Percentiles rank a stretch among this genome's conserved stretches.
phyloP scores from a whole-genome alignment of 176 grass and related monocot genomes.

The Carex scoparia region DNA sequence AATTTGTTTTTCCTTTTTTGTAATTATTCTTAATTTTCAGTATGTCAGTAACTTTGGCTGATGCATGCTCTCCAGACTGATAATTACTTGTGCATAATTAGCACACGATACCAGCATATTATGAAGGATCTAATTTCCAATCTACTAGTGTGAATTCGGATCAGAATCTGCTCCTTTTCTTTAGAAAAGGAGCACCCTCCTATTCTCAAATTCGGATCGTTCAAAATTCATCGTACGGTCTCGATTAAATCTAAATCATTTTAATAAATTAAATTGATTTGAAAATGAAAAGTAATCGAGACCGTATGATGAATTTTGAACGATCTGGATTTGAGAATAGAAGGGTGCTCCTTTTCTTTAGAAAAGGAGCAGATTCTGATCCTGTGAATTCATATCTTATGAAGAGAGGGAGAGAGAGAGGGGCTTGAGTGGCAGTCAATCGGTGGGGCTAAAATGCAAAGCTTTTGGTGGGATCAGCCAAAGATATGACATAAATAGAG shows the following conservation, averaged over 20 bases:
- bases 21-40: background rate
- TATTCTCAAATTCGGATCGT: too few relatives aligned
- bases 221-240: too few relatives aligned
- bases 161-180: too few relatives aligned
- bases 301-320: too few relatives aligned
- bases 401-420: background rate
- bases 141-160: background rate
- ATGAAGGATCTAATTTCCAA: background rate
- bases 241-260: too few relatives aligned
- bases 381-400: background rate
- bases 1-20: background rate
- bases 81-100: background rate
- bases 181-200: too few relatives aligned
- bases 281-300: too few relatives aligned
- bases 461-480: constrained; percentile 27
- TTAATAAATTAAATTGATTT: too few relatives aligned
- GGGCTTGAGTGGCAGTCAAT: constrained; percentile 1
- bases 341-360: too few relatives aligned
- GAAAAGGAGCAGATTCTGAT: too few relatives aligned
- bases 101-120: background rate
- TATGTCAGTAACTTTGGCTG: background rate
- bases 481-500: constrained; percentile 40
- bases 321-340: too few relatives aligned
- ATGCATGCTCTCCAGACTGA: background rate
- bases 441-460: constrained; percentile 12